Base-by-base conservation (phyloP, 2,329 filamentous ascomycete species). In the Nothophaeocryptopus gaeumannii region DNA sequence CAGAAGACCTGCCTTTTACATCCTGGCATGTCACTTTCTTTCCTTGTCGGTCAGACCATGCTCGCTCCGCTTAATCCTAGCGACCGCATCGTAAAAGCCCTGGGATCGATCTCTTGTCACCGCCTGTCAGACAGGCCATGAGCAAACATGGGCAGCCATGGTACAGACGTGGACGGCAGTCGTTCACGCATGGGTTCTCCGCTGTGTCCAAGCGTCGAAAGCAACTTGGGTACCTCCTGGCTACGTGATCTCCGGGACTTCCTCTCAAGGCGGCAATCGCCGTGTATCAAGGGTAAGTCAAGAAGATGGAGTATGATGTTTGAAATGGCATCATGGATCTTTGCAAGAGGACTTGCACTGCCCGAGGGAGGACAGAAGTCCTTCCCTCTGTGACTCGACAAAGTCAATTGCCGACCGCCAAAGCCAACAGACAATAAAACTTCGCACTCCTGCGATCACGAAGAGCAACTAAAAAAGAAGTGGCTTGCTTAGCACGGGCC, bases 131-230 rank as follows among this genome's bases (percentile, higher is more conserved):
- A 26, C 20, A 26, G 20, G 20, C 20, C 20, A 26, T 26, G 20
- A 7, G 20, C 20, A 3, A 26, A 26, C 13, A 40, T 12, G 38
- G 20, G 41, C 52, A 39, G 41, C 37, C 48, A 41, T 50, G 34
- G 53, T 46, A 56, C 47, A 51, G 47, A 47, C 47, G 43, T 31
- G 37, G 20, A 26, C 44, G 47, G 44, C 44, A 45, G 33, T 50
- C 50, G 44, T 50, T 53, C 44, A 40, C 42, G 39, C 44, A 48
- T 37, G 48, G 45, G 36, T 54, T 54, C 51, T 54, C 55, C 51
- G 36, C 51, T 7, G 20, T 36, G 39, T 48, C 37, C 39, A 39
- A 13, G 30, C 45, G 45, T 34, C 40, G 44, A 46, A 40, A 43
- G 35, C 33, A 50, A 39, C 52, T 46, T 48, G 52, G 20, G 20